Base-by-base conservation (phyloP, 1,139 yeast genomes). In the Nadsonia commutata region DNA sequence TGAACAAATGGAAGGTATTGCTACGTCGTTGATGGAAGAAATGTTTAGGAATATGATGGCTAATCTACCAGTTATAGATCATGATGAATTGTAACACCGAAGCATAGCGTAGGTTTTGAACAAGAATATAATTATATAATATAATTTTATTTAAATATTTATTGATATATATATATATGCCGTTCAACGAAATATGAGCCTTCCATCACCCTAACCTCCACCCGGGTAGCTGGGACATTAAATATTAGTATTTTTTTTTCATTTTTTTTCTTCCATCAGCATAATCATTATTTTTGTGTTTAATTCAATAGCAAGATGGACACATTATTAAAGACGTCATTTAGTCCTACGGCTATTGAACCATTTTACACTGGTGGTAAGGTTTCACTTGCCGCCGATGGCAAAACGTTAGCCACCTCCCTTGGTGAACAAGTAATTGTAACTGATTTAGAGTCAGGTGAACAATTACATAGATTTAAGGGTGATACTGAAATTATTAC, bases 291-390 rank as follows among this genome's bases (percentile, higher is more conserved):
- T 21, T 21, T 21, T 21, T 21, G 6, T 21, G 23, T 6, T 9
- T 21, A 6, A 21, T 21, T 21, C 23, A 9, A 21, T 5, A 21
- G 22, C 16, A 37, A 17, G n/a, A 21, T 42, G 44, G 44, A 42
- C 20, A 31, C 37, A 18, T 23, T 39, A 33, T 40, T 38, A 38
- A 66, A 60, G 45, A 58, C 65, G 3, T 62, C 70, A 18, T 72
- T 68, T 52, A 60, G 63, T 40, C 68, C 69, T 46, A 53, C 63
- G 11, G 69, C 76, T 40, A 63, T 80, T 22, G 71, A 70, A 40
- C 97, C 98, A 18, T 78, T 86, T 56, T 90, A 83, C 57, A 74
- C 84, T 9, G 95, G 96, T 13, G 84, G 93, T 8, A 76, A 93
- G 5, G 93, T 88, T 3, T 68, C 85, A 1, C 58, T 82, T 8